Conservation (phyloP, 305 asterid species). For the Petunia hybrid region DNA sequence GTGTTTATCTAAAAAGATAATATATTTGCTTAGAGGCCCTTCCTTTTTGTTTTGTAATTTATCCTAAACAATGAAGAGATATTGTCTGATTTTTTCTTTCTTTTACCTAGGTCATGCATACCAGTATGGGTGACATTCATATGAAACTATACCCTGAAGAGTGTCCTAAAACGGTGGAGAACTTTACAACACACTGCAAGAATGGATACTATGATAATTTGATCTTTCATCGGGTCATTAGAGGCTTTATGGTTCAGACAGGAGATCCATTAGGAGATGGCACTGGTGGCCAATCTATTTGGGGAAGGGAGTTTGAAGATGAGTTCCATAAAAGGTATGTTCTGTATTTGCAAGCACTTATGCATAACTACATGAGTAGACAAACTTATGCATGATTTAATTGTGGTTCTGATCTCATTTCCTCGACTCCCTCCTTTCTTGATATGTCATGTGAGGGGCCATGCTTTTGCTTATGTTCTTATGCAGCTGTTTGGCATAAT, state of each 20-base stretch:
- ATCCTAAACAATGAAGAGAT: not conserved
- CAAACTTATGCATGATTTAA: not conserved
- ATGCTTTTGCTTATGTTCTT: slow-evolving; percentile 10
- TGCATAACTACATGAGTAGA: not conserved
- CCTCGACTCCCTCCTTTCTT: not conserved
- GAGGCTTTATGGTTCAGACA: slow-evolving; percentile 96
- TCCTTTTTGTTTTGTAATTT: not conserved
- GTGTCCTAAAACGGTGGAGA: slow-evolving; percentile 97
- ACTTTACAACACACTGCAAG: slow-evolving; percentile 94
- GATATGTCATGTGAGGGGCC: slow-evolving; percentile 22
- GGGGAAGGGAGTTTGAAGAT: slow-evolving; percentile 99
- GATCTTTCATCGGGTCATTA: slow-evolving; percentile 95
- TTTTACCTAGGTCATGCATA: slow-evolving; percentile 76
- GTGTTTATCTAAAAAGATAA: not conserved
- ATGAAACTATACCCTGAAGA: slow-evolving; percentile 95
- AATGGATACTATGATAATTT: slow-evolving; percentile 95
- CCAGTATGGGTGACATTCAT: slow-evolving; percentile 97
- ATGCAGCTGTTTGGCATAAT: not conserved
- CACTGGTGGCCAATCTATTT: slow-evolving; percentile 98
- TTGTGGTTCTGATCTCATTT: not conserved
- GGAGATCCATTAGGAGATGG: slow-evolving; percentile 99
- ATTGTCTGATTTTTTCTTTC: slow-evolving; percentile 26
- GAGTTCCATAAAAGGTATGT: slow-evolving; percentile 92
- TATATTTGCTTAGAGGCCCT: not conserved
- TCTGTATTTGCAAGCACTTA: not conserved